Conservation (phyloP, 257 asterid genomes). For the Capsicum rhomboideum region DNA sequence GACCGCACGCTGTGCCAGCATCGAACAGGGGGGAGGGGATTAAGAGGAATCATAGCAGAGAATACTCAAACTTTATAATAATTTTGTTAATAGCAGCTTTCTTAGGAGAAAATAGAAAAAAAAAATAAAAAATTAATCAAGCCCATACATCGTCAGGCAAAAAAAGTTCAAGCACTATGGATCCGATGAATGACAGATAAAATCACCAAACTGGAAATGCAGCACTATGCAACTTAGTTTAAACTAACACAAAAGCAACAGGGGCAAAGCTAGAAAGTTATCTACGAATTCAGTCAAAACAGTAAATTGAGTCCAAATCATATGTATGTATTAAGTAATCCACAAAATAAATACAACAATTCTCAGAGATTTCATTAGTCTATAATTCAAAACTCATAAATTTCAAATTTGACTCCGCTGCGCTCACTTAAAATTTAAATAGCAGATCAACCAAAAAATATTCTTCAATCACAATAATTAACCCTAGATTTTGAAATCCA, state of each 20-base stretch:
- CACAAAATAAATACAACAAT: not conserved
- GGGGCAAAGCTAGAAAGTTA: not conserved
- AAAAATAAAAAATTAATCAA: not conserved
- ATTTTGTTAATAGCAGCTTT: not conserved
- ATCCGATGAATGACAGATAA: conserved; percentile 3
- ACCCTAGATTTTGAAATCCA: conserved; percentile 42
- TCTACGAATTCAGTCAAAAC: not conserved
- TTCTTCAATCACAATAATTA: conserved; percentile 2
- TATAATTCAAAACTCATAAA: not conserved
- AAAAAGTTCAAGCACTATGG: not conserved
- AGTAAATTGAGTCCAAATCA: not conserved
- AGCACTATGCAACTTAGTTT: not conserved
- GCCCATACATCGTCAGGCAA: not conserved
- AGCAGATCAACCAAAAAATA: not conserved
- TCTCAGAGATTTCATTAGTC: not conserved
- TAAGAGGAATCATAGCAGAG: not conserved
- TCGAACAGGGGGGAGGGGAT: not conserved
- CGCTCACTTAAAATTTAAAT: not conserved
- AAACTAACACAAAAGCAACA: not conserved
- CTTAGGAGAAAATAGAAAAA: not conserved
- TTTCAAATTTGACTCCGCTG: not conserved
- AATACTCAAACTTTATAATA: too few relatives aligned
- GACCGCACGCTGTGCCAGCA: not conserved
- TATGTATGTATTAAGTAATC: not conserved
- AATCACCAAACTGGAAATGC: not conserved